A percentile compares a stretch with the other conserved stretches of the same genome.
Conservation (phyloP, 176 grass and related monocot genomes). For the Secale cereale region DNA sequence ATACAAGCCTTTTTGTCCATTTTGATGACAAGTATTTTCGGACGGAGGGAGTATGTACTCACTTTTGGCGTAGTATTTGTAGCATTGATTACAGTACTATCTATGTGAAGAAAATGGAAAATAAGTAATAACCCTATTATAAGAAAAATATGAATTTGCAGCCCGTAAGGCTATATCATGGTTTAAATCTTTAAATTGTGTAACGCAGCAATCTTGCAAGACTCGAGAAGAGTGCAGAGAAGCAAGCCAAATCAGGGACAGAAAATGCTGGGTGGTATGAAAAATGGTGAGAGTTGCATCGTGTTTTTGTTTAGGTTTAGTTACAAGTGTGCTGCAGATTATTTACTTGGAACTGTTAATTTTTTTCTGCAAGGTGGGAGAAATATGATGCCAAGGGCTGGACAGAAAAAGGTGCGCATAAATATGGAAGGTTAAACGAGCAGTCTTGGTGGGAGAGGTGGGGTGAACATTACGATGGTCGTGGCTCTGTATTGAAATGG, state of each 20-base stretch:
- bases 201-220: constrained; percentile 85
- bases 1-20: no score
- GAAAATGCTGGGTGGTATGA: constrained; percentile 99
- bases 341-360: constrained; percentile 4
- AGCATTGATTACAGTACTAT: neutral
- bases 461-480: constrained; percentile 94
- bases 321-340: constrained; percentile 6
- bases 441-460: constrained; percentile 99
- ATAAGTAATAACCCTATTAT: neutral
- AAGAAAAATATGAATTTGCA: neutral
- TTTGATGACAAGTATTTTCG: no score
- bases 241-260: constrained; percentile 85
- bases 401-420: constrained; percentile 98
- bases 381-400: constrained; percentile 99
- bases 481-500: constrained; percentile 96
- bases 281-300: constrained; percentile 68
- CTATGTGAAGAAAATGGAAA: neutral
- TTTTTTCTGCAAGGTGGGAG: constrained; percentile 73
- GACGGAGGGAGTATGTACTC: no score
- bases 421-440: constrained; percentile 91
- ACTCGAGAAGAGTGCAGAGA: constrained; percentile 91
- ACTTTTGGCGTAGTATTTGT: neutral
- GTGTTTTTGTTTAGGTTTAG: constrained; percentile 4
- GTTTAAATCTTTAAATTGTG: constrained; percentile 3
- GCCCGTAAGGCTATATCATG: neutral